These are phyloP conservation scores for Saturnispora serradocipensis DNA, from an alignment of 805 yeast genomes.

Conservation along the genomic window DNA sequence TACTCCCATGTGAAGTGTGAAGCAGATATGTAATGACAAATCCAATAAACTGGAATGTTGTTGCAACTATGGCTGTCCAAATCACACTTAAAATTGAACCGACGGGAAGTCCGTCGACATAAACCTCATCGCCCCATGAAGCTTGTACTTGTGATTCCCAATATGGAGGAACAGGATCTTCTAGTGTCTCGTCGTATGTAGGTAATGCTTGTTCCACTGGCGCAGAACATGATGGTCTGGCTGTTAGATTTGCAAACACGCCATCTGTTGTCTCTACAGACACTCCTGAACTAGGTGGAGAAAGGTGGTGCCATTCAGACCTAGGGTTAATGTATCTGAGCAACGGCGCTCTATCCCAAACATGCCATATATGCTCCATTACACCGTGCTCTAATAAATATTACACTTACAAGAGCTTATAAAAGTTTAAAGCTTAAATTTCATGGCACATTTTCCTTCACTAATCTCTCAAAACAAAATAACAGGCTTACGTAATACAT, in stretches of 20 bases:
- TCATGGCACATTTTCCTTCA: not conserved
- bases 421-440: not conserved
- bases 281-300: conserved; percentile 11
- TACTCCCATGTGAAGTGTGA: conserved; percentile 96
- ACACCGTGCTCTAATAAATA: not conserved
- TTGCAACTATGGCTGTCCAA: conserved; percentile 83
- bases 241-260: conserved; percentile 84
- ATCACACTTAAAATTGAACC: conserved; percentile 81
- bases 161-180: conserved; percentile 91
- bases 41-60: conserved; percentile 92
- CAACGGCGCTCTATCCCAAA: conserved; percentile 23
- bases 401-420: too few species aligned
- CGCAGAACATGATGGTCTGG: conserved; percentile 61
- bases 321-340: conserved; percentile 19
- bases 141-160: conserved; percentile 89
- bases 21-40: conserved; percentile 81
- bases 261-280: conserved; percentile 53
- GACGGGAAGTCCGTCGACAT: conserved; percentile 92
- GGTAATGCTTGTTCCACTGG: conserved; percentile 58
- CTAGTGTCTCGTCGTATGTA: conserved; percentile 89
- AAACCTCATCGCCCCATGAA: conserved; percentile 72
- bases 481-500: not conserved
- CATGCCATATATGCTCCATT: conserved; percentile 5
- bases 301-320: conserved; percentile 20
- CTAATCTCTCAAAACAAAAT: not conserved